Evolutionary conservation across 2,329 filamentous ascomycete species (phyloP).

Genomic region (Dothidotthia symphoricarpi): DNA sequence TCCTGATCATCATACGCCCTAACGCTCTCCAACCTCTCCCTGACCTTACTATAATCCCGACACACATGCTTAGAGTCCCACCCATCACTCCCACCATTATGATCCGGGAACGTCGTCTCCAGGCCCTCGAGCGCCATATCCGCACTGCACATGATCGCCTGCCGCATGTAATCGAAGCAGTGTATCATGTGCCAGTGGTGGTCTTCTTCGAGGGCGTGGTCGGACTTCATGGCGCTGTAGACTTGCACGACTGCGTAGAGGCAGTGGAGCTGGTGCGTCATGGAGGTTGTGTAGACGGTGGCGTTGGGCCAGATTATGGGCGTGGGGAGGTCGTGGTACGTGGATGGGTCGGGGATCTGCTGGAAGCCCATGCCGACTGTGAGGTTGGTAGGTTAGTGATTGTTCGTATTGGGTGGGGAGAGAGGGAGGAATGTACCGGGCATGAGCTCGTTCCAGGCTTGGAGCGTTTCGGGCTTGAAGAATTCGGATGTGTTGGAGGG

Average conservation of each 20-base stretch:
- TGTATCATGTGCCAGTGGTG: slow-evolving; percentile 42
- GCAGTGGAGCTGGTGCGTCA: slow-evolving; percentile 39
- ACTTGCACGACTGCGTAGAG: slow-evolving; percentile 36
- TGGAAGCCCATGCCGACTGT: slow-evolving; percentile 38
- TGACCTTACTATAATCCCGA: slow-evolving; percentile 16
- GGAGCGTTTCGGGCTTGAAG: slow-evolving; percentile 34
- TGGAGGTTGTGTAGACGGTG: slow-evolving; percentile 37
- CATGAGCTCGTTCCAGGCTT: slow-evolving; percentile 36
- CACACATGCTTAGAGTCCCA: slow-evolving; percentile 39
- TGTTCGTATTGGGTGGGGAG: no score
- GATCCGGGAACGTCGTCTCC: slow-evolving; percentile 38
- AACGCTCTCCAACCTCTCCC: slow-evolving; percentile 24
- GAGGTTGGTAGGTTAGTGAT: not conserved
- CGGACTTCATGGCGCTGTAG: slow-evolving; percentile 29
- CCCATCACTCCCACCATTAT: slow-evolving; percentile 38
- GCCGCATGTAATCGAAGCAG: slow-evolving; percentile 40
- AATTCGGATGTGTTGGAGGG: slow-evolving; percentile 39
- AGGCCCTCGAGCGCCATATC: slow-evolving; percentile 35
- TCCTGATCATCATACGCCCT: slow-evolving; percentile 37
- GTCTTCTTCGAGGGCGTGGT: slow-evolving; percentile 30
- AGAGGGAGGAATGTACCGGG: slow-evolving; percentile 12
- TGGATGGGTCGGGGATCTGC: slow-evolving; percentile 24
- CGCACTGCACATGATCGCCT: slow-evolving; percentile 35
- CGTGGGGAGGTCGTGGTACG: slow-evolving; percentile 35
- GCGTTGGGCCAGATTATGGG: slow-evolving; percentile 35